Conservation (phyloP, 2,329 filamentous ascomycete species). For the Exophiala calicioides region DNA sequence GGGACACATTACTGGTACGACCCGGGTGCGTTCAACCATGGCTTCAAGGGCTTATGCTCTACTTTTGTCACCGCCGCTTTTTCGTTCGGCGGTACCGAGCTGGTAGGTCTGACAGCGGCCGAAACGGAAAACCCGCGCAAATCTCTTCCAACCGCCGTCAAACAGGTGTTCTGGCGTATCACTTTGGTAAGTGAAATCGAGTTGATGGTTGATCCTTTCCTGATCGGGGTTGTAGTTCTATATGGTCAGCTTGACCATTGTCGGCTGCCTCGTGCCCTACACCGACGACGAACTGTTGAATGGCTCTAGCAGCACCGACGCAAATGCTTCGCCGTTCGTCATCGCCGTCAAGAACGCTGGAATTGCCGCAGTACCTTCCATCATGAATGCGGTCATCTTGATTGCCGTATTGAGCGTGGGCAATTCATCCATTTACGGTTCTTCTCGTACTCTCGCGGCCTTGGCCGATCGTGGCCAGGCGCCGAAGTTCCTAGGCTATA, state of each 20-base stretch:
- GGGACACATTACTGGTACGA: conserved; percentile 64
- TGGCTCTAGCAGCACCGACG: conserved; percentile 59
- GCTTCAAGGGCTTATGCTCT: conserved; percentile 65
- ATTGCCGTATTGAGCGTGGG: conserved; percentile 85
- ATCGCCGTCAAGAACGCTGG: conserved; percentile 85
- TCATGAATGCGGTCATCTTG: conserved; percentile 92
- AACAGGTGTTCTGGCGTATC: conserved; percentile 92
- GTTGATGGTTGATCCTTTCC: conserved; percentile 38
- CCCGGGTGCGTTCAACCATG: conserved; percentile 71
- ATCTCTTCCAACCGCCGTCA: conserved; percentile 79
- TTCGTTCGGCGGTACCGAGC: conserved; percentile 63
- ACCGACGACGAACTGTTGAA: conserved; percentile 64
- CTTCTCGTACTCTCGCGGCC: conserved; percentile 83
- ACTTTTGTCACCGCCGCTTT: conserved; percentile 66
- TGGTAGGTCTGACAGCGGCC: conserved; percentile 62
- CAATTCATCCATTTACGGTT: conserved; percentile 87
- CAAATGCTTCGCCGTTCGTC: conserved; percentile 83
- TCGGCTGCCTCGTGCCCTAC: conserved; percentile 80
- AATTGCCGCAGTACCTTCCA: conserved; percentile 74
- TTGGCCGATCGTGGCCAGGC: conserved; percentile 85
- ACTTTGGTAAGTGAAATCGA: conserved; percentile 64
- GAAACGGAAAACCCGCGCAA: conserved; percentile 62
- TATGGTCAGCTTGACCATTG: conserved; percentile 73
- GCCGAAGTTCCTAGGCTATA: conserved; percentile 72
- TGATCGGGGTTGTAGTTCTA: conserved; percentile 69